Base-by-base conservation (phyloP, 2,329 filamentous ascomycete genomes). In the Colletotrichum ledebouriae region DNA sequence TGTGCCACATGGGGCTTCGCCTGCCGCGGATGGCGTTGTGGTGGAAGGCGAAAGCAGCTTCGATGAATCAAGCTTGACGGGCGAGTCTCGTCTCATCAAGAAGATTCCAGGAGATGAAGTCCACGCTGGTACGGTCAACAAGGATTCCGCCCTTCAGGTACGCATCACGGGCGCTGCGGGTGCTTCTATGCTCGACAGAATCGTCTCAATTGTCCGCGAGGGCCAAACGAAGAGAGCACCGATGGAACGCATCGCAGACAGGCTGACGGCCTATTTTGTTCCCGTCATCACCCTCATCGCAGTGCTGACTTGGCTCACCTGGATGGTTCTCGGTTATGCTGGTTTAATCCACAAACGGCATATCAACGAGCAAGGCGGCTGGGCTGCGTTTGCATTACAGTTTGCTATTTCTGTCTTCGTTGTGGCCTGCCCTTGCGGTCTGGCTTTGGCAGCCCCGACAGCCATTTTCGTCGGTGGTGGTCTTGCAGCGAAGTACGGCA, bases 41-140 rank as follows among this genome's bases (percentile, higher is more conserved):
- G 80, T 89, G 70, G 78, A 85, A 69, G 90, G 88, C 3, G 84
- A 88, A 57, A 89, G 88, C 50, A 86, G 83, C 57, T 97, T 98
- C 74, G 94, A 98, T 75, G 95, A 98, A 77, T 94, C 94, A 11
- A 97, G 94, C 70, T 83, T 98, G 69, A 98, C 95, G 2, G 92
- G 92, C 59, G 92, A 94, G 78, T 92, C 92, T 13, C 85, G 86
- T 6, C 86, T 86, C 0, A 87, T 94, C 63, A 85, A 84, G 73
- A 94, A 94, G 79, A 70, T 58, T 0, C 73, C 81, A 2, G 90
- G 89, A 3, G 91, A 93, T 67, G 80, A 83, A 15, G 89, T 94
- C 2, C 94, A 86, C 73, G 88, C 91, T 0, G 92, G 92, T 15
- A 94, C 92, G 0, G 84, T 94, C 75, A 94, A 94, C 79, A 90